Percentiles rank a stretch among this genome's conserved stretches.
These are phyloP conservation scores for Aspergillus egyptiacus DNA, from an alignment of 495 filamentous ascomycete species.

Conservation along the genomic window DNA sequence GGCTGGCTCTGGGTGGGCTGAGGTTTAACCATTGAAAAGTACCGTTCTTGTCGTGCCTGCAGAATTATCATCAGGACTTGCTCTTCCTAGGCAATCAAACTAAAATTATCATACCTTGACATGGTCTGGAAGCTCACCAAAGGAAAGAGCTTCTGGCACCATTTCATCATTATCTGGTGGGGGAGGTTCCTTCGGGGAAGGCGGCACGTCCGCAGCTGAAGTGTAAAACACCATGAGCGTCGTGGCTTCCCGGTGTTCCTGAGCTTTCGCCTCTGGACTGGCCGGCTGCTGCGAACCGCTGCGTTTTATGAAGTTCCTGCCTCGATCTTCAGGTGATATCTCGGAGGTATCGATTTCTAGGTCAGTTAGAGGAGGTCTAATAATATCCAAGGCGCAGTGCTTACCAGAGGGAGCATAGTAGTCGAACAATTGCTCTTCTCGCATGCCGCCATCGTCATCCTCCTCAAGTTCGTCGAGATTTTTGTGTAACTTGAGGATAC, in stretches of 20 bases:
- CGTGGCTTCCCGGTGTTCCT: constrained; percentile 65
- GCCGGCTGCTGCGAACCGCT: constrained; percentile 53
- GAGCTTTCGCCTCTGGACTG: constrained; percentile 61
- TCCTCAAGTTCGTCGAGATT: constrained; percentile 58
- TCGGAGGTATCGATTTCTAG: constrained; percentile 50
- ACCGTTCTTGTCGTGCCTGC: constrained; percentile 43
- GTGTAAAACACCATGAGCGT: constrained; percentile 82
- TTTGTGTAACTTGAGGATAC: constrained; percentile 69
- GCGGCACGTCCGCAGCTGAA: constrained; percentile 65
- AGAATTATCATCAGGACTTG: neutral
- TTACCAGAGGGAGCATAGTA: constrained; percentile 42
- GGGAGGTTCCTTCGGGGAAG: constrained; percentile 67
- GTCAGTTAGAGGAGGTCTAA: constrained; percentile 22
- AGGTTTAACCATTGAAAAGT: constrained; percentile 35
- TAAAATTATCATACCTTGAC: constrained; percentile 32
- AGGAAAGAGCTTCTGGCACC: constrained; percentile 30
- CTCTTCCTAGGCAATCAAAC: neutral
- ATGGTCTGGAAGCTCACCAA: constrained; percentile 45
- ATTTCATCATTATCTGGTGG: constrained; percentile 35
- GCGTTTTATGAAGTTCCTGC: constrained; percentile 54
- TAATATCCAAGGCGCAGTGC: neutral
- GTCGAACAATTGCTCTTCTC: constrained; percentile 40
- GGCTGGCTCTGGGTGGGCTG: constrained; percentile 27
- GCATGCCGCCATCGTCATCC: constrained; percentile 54
- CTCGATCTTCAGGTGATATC: constrained; percentile 46